Base-by-base conservation (phyloP, 1,139 yeast genomes). In the Geotrichum macrosporum region DNA sequence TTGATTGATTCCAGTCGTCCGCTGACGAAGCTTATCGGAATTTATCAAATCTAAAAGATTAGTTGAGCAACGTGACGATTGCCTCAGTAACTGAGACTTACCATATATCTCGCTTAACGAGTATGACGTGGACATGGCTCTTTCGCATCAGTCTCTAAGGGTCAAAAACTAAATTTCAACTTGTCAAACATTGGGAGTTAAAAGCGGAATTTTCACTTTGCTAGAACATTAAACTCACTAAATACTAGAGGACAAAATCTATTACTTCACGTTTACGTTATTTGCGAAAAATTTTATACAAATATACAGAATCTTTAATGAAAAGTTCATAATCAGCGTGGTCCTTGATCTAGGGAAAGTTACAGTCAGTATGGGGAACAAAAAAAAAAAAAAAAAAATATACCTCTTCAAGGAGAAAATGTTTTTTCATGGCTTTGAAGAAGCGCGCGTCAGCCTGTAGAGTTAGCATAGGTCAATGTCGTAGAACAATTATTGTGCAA, bases 371-470 rank as follows among this genome's bases (percentile, higher is more conserved):
- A 45, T 21, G 9, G 26, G 31, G 30, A 15, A 21, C 29, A 12
- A 12, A n/a, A 22, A 26, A 15, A 16, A 47, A 57, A 22, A 46
- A 55, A 24, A 58, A 29, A n/a, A 29, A 9, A 29, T 15, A 29
- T 29, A 29, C 32, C 55, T 65, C 72, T 15, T 59, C 52, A 29
- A 68, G 61, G 55, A 30, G 37, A 40, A 59, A 57, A 30, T 48
- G 44, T 36, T 50, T 54, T n/a, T 48, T 41, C 51, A 55, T 54
- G 19, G 60, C 61, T 50, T 64, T 67, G 65, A 76, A 76, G 53
- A 76, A 76, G 39, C 66, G 65, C n/a, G 67, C 58, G 54, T 76
- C 79, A 0, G 80, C 80, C 62, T 60, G 36, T 50, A 22, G 15
- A 8, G 21, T 21, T 35, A 15, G 31, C 16, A 19, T 16, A 13